Evolutionary conservation across 2,329 filamentous ascomycete genomes (phyloP).

Genomic region (Trichoderma sp.): DNA sequence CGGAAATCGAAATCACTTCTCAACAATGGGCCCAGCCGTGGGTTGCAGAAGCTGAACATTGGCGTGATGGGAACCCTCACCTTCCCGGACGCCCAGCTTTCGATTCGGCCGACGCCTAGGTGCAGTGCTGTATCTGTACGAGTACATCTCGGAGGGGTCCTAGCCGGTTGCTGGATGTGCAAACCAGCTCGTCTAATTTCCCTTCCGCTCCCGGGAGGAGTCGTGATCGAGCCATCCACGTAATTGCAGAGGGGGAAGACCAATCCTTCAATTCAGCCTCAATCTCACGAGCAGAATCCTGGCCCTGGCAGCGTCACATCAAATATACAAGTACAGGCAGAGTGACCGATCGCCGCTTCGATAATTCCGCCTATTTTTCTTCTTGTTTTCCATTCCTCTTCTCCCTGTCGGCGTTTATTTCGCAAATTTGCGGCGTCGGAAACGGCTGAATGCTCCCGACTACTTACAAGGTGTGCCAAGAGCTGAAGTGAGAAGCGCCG

Average conservation of each 20-base stretch:
- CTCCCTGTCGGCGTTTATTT: background rate
- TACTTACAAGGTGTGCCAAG: background rate
- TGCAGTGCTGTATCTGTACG: background rate
- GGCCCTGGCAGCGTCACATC: background rate
- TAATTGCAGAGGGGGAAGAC: background rate
- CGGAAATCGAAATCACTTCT: constrained; percentile 10
- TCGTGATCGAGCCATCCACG: constrained; percentile 8
- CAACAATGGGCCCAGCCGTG: background rate
- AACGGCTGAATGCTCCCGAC: background rate
- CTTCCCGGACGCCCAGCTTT: background rate
- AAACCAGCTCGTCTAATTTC: constrained; percentile 11
- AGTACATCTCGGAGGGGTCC: background rate
- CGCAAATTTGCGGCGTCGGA: background rate
- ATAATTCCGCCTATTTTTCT: background rate
- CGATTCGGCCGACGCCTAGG: background rate
- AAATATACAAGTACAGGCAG: background rate
- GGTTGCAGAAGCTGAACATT: constrained; percentile 14
- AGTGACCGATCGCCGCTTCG: background rate
- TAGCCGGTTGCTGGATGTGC: background rate
- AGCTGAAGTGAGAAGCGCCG: constrained; percentile 4
- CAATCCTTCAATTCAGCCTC: constrained; percentile 18
- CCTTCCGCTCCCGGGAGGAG: constrained; percentile 3
- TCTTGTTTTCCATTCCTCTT: background rate
- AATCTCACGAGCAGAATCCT: constrained; percentile 9
- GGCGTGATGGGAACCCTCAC: background rate